phyloP scores from a whole-genome alignment of 176 grass and related monocot genomes.

The Aegilops longissima region DNA sequence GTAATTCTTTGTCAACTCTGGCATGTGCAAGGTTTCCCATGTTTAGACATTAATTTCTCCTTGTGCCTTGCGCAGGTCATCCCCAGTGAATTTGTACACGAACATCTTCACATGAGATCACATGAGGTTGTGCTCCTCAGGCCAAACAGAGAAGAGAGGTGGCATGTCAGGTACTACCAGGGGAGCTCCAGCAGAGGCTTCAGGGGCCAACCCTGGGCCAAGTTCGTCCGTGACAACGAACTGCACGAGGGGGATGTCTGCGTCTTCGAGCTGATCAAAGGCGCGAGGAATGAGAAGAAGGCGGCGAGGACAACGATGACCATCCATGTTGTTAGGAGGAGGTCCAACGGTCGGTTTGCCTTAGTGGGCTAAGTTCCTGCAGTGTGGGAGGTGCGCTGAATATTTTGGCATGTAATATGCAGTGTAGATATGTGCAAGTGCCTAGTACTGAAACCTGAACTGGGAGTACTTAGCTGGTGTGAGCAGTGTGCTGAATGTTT shows the following conservation, averaged over 20 bases:
- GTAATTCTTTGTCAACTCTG: not conserved
- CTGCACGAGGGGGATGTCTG: constrained; percentile 31
- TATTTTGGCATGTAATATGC: not conserved
- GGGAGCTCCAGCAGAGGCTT: not conserved
- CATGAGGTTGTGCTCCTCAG: not conserved
- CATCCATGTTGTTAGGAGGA: constrained; percentile 29
- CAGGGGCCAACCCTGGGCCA: not conserved
- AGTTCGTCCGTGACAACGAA: constrained; percentile 12
- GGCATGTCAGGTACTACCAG: constrained; percentile 5
- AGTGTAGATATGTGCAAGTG: not conserved
- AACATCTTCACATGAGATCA: constrained; percentile 7
- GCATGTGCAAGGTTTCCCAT: not conserved
- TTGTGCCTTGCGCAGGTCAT: constrained; percentile 24
- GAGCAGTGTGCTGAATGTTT: not conserved
- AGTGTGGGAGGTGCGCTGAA: not conserved
- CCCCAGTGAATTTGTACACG: constrained; percentile 5
- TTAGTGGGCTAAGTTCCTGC: not conserved
- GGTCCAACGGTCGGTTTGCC: not conserved
- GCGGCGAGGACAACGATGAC: not conserved
- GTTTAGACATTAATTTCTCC: not conserved
- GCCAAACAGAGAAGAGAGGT: constrained; percentile 14
- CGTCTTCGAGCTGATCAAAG: constrained; percentile 43
- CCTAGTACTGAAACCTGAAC: not conserved
- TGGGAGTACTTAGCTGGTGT: not conserved
- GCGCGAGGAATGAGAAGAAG: not conserved